Base-by-base conservation (phyloP, 257 asterid species). In the Leptodermis oblonga region DNA sequence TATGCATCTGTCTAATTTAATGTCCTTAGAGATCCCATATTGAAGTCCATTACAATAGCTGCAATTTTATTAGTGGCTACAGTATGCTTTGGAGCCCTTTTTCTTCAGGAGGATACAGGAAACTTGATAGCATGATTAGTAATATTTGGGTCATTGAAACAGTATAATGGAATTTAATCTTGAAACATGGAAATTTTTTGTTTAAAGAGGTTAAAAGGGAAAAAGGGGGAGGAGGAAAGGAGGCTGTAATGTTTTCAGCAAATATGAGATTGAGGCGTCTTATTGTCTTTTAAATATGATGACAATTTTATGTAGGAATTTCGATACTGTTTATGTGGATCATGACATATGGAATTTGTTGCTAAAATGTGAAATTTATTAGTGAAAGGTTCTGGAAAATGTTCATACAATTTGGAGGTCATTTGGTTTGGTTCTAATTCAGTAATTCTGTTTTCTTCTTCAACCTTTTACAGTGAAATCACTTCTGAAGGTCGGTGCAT, bases 401-500 rank as follows among this genome's bases (percentile, higher is more conserved):
- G 17, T 43, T 14, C 49, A 14, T 14, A 14, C 6, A 43, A 11
- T 43, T 43, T 26, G 64, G 64, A 58, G 37, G 37, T 15, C 64
- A 9, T 1, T 17, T 61, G 71, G 59, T 51, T 25, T 41, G 8
- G 26, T 17, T 64, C 76, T 64, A 28, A 22, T n/a, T 33, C 15
- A 5, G 22, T 69, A 3, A 13, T 20, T 13, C 53, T 66, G 14
- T 36, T 36, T 6, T 49, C 41, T 20, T 65, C 43, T 25, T 65
- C 9, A 14, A 39, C 10, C 3, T 43, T 37, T 70, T 82, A 15
- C 92, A 90, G 98, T 69, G 98, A 92, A 82, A 92, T 90, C 69
- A 92, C 98, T 58, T 78, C 97, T 5, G 97, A 92, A 83, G 98
- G 98, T n/a, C 87, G 96, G 30, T 81, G 97, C 5, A 80, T 92